Evolutionary conservation across 345 rosid genomes (phyloP).

Genomic region (Eucalyptus curtisii): DNA sequence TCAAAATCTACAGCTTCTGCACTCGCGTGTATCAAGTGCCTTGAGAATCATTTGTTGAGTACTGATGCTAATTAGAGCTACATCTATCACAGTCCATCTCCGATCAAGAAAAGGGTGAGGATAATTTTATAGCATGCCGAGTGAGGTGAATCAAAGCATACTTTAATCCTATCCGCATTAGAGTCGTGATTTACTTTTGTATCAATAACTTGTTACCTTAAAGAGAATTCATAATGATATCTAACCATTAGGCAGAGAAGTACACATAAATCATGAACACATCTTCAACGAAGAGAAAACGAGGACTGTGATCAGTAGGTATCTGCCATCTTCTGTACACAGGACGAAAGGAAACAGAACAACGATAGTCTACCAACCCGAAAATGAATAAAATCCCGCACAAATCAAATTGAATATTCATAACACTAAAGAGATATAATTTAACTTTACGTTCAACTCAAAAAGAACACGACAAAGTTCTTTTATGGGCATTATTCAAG

Average conservation of each 20-base stretch:
- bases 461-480: neutral
- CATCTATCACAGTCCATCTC: neutral
- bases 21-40: neutral
- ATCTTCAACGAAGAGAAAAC: neutral
- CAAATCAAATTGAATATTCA: neutral
- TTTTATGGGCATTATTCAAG: neutral
- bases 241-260: neutral
- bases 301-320: neutral
- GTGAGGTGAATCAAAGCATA: neutral
- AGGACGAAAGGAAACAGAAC: neutral
- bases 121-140: neutral
- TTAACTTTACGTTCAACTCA: neutral
- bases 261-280: neutral
- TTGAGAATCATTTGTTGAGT: conserved; percentile 4
- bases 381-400: neutral
- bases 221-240: neutral
- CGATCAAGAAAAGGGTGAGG: neutral
- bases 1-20: conserved; percentile 1
- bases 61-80: neutral
- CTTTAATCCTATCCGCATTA: neutral
- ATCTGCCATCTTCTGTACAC: neutral
- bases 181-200: neutral
- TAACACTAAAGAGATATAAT: neutral
- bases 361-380: neutral
- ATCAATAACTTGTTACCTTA: neutral